phyloP scores from a whole-genome alignment of 805 yeast genomes.

The Yamadazyma takamatsuzukensis region DNA sequence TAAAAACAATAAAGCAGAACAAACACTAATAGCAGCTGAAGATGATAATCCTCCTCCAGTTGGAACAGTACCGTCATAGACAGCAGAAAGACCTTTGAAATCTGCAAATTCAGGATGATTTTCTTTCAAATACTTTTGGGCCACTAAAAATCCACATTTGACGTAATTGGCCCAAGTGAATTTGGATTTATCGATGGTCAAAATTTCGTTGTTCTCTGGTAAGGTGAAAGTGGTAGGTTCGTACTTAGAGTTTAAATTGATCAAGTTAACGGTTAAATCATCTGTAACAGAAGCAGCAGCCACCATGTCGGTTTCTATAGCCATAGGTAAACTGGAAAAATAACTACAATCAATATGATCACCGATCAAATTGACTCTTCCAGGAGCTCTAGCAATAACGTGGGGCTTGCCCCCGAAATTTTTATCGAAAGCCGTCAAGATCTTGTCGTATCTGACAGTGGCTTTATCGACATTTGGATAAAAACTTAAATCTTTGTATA shows the following conservation, averaged over 20 bases:
- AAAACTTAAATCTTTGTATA: conserved; percentile 28
- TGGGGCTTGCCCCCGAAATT: conserved; percentile 31
- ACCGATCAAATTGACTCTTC: conserved; percentile 71
- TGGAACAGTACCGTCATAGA: conserved; percentile 64
- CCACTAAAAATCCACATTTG: conserved; percentile 62
- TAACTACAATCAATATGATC: conserved; percentile 71
- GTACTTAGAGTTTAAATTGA: conserved; percentile 34
- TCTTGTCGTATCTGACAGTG: conserved; percentile 21
- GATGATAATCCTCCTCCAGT: conserved; percentile 71
- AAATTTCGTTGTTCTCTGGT: conserved; percentile 36
- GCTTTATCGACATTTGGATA: conserved; percentile 29
- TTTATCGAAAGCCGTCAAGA: conserved; percentile 20
- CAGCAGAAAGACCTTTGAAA: conserved; percentile 48
- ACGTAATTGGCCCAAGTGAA: conserved; percentile 68
- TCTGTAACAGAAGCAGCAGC: conserved; percentile 41
- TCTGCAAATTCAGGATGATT: conserved; percentile 22
- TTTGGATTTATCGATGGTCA: conserved; percentile 45
- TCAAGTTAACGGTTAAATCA: conserved; percentile 17
- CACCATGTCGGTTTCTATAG: conserved; percentile 60
- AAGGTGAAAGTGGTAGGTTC: conserved; percentile 31
- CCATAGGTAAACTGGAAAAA: conserved; percentile 70
- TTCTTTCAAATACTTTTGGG: conserved; percentile 43
- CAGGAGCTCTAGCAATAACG: conserved; percentile 64
- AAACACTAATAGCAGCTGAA: conserved; percentile 68
- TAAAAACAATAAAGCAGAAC: conserved; percentile 56